These are phyloP conservation scores for Colletotrichum sp. DNA, from an alignment of 2,329 filamentous ascomycete species.

Conservation along the genomic window DNA sequence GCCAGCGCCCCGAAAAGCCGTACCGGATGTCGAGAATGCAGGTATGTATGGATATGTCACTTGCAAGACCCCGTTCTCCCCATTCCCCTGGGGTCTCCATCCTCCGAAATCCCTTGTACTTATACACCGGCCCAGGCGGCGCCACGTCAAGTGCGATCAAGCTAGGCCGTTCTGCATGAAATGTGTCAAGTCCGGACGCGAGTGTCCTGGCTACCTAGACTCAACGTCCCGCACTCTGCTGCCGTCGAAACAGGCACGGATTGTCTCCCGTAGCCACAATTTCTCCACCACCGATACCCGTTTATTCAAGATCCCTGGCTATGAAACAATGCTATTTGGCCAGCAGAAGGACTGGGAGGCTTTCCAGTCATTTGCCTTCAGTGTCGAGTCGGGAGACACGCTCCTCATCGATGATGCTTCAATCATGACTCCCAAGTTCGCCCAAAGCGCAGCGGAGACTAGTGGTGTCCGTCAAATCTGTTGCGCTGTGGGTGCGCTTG, in stretches of 20 bases:
- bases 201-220: constrained; percentile 3
- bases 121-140: constrained; percentile 8
- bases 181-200: constrained; percentile 28
- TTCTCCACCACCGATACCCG: not conserved
- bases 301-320: not conserved
- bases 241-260: not conserved
- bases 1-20: constrained; percentile 8
- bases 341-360: constrained; percentile 12
- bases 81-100: not conserved
- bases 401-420: not conserved
- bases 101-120: not conserved
- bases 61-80: not conserved
- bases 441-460: not conserved
- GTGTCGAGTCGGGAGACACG: not conserved
- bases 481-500: not conserved
- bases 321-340: constrained; percentile 1
- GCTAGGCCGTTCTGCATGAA: constrained; percentile 41
- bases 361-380: not conserved
- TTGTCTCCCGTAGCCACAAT: not conserved
- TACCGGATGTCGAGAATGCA: constrained; percentile 17
- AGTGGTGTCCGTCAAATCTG: constrained; percentile 6
- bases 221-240: not conserved
- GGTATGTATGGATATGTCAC: not conserved
- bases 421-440: not conserved
- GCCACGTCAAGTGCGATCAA: constrained; percentile 52